These are phyloP conservation scores for Cladochytrium replicatum DNA, from an alignment of 192 early-diverging fungal species.

Conservation along the genomic window DNA sequence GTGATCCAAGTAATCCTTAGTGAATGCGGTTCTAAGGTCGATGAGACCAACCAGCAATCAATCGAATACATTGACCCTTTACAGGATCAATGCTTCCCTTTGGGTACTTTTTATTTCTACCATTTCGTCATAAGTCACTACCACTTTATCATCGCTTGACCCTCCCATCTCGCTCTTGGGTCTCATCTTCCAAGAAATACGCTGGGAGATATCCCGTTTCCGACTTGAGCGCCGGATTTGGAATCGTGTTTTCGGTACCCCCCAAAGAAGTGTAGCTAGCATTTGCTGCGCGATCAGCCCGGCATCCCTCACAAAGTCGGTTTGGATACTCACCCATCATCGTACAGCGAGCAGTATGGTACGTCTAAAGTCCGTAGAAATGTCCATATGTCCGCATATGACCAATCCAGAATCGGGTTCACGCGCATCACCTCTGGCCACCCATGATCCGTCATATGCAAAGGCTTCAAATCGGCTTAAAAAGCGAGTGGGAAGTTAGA, in stretches of 20 bases:
- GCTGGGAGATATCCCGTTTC: constrained; percentile 48
- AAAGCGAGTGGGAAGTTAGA: constrained; percentile 6
- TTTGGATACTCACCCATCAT: constrained; percentile 54
- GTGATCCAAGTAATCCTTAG: too few species aligned
- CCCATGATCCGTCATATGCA: constrained; percentile 64
- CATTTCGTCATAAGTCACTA: too few species aligned
- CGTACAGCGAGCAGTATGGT: constrained; percentile 83
- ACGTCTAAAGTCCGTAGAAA: constrained; percentile 54
- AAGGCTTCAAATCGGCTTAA: constrained; percentile 25
- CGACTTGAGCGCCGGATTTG: constrained; percentile 68
- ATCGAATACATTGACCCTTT: too few species aligned
- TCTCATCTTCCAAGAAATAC: constrained; percentile 47
- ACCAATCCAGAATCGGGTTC: constrained; percentile 87
- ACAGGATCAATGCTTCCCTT: too few species aligned
- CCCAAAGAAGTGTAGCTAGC: constrained; percentile 86
- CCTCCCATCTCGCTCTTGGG: constrained; percentile 57
- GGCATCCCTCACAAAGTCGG: too few species aligned
- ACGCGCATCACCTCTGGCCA: constrained; percentile 90
- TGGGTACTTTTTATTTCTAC: too few species aligned
- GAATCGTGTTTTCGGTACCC: constrained; percentile 69
- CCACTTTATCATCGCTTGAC: too few species aligned
- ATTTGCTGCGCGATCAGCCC: not conserved
- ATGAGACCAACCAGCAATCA: too few species aligned
- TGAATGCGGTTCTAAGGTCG: too few species aligned
- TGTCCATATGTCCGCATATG: constrained; percentile 75